phyloP scores from a whole-genome alignment of 2,329 filamentous ascomycete genomes.

The Calonectria crousiana region DNA sequence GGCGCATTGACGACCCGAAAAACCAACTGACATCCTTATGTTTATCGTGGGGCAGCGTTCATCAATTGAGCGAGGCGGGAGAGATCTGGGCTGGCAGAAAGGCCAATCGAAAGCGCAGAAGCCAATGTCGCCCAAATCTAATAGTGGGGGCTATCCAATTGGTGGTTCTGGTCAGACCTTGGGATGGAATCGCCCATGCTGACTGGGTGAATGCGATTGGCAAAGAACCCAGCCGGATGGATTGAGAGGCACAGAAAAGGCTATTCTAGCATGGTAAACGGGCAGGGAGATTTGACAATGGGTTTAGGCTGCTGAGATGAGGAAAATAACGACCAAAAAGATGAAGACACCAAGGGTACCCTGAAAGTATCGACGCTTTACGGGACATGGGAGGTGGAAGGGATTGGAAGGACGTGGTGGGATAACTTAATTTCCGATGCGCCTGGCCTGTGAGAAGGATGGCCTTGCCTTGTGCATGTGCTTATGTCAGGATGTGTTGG shows the following conservation, averaged over 20 bases:
- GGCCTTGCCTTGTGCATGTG: constrained; percentile 2
- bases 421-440: constrained; percentile 24
- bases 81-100: constrained; percentile 17
- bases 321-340: not conserved
- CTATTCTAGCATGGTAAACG: not conserved
- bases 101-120: not conserved
- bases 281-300: not conserved
- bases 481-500: constrained; percentile 4
- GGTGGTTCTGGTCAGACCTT: not conserved
- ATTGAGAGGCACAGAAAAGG: constrained; percentile 1
- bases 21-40: not conserved
- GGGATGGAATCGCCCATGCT: not conserved
- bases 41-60: constrained; percentile 20
- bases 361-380: not conserved
- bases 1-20: not conserved
- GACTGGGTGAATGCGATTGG: not conserved
- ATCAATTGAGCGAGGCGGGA: constrained; percentile 14
- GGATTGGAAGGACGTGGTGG: constrained; percentile 21
- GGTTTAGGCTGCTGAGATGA: not conserved
- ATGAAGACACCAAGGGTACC: not conserved
- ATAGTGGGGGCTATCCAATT: not conserved
- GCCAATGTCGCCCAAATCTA: not conserved
- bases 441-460: constrained; percentile 16
- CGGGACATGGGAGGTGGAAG: not conserved
- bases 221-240: not conserved